These are phyloP conservation scores for Aureobasidium leucospermi DNA, from an alignment of 2,329 filamentous ascomycete genomes.

Conservation along the genomic window DNA sequence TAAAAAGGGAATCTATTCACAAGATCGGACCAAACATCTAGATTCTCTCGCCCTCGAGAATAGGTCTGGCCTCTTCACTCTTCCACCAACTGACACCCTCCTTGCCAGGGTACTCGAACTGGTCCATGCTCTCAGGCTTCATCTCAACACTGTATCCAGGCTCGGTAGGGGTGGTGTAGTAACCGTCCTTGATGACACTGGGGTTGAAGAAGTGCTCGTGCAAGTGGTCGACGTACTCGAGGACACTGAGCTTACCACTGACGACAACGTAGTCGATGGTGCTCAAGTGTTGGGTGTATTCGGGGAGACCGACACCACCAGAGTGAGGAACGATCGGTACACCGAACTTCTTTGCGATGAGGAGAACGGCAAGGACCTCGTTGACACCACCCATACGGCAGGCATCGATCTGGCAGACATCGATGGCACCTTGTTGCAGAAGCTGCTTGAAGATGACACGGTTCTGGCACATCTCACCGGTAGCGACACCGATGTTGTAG, in stretches of 20 bases:
- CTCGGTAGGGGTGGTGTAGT: conserved; percentile 77
- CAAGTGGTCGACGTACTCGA: conserved; percentile 89
- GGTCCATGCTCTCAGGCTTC: conserved; percentile 80
- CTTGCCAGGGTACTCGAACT: conserved; percentile 67
- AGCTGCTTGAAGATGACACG: conserved; percentile 91
- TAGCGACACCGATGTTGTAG: conserved; percentile 73
- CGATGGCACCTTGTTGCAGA: conserved; percentile 69
- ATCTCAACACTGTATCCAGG: conserved; percentile 91
- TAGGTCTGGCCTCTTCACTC: conserved; percentile 67
- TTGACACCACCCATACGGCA: conserved; percentile 87
- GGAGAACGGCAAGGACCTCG: conserved; percentile 81
- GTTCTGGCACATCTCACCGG: conserved; percentile 94
- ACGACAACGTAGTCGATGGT: conserved; percentile 92
- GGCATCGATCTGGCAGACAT: conserved; percentile 84
- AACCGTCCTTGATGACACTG: conserved; percentile 70
- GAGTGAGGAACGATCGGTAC: conserved; percentile 84
- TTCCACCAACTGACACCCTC: conserved; percentile 80
- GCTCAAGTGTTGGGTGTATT: conserved; percentile 88
- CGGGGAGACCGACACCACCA: conserved; percentile 81
- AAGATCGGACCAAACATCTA: conserved; percentile 17
- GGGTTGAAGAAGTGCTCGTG: conserved; percentile 91
- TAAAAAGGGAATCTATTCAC: neutral
- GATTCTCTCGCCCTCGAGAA: conserved; percentile 53
- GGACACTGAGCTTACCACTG: conserved; percentile 67
- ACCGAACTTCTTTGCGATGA: conserved; percentile 72